phyloP scores from a whole-genome alignment of 2,329 filamentous ascomycete genomes.

The Colletotrichum cuscutae region DNA sequence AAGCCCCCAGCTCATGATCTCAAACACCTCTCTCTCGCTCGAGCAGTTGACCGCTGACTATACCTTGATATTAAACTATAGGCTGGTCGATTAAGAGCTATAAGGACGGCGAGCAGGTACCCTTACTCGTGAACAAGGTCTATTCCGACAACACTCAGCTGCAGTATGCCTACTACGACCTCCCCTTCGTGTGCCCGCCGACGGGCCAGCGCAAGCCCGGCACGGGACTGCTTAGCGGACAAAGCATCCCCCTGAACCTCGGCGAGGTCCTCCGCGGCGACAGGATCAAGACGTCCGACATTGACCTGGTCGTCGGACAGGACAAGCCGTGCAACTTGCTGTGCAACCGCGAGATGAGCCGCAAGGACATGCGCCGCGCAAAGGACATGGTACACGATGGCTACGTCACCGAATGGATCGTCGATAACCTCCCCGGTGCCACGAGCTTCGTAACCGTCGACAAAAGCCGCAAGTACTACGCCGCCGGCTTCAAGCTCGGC shows the following conservation, averaged over 20 bases:
- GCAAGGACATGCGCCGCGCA: conserved; percentile 73
- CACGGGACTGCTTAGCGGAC: conserved; percentile 76
- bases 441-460: conserved; percentile 90
- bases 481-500: conserved; percentile 88
- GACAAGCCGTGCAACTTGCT: conserved; percentile 79
- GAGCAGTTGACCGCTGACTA: conserved; percentile 17
- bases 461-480: conserved; percentile 87
- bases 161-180: conserved; percentile 91
- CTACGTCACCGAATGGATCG: conserved; percentile 93
- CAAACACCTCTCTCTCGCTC: neutral
- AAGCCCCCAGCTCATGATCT: neutral
- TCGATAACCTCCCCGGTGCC: conserved; percentile 89
- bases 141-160: conserved; percentile 90
- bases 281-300: conserved; percentile 85
- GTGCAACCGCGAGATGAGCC: conserved; percentile 74
- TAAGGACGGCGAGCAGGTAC: conserved; percentile 78
- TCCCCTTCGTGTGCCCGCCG: conserved; percentile 87
- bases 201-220: conserved; percentile 74
- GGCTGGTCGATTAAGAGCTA: conserved; percentile 89
- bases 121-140: conserved; percentile 90
- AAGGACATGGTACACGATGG: conserved; percentile 79
- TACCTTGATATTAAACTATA: conserved; percentile 37
- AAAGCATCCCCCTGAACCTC: conserved; percentile 83
- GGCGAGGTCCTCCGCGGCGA: conserved; percentile 90
- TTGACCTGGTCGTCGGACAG: conserved; percentile 80